A percentile compares a stretch with the other conserved stretches of the same genome.
These are phyloP conservation scores for Xylariales sp. DNA, from an alignment of 2,329 filamentous ascomycete genomes.

Conservation along the genomic window DNA sequence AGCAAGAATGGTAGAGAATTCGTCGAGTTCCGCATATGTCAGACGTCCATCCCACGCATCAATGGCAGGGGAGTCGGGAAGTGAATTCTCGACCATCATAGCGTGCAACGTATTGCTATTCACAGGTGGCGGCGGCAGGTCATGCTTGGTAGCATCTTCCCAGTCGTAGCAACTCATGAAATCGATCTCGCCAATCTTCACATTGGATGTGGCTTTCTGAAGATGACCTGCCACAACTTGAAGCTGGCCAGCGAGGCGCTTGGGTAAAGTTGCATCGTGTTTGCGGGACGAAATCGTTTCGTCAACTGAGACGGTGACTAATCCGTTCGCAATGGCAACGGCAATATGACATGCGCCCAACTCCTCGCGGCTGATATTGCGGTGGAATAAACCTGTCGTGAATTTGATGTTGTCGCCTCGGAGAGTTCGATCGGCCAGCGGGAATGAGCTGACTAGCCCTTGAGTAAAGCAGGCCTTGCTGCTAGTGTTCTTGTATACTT, in stretches of 20 bases:
- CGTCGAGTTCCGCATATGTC: constrained; percentile 7
- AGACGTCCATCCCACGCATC: constrained; percentile 8
- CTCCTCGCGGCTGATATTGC: neutral
- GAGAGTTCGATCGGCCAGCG: neutral
- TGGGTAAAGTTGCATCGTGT: neutral
- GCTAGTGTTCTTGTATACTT: neutral
- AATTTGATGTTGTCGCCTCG: neutral
- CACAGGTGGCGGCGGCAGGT: neutral
- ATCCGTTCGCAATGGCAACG: neutral
- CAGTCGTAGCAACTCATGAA: neutral
- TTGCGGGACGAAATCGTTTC: neutral
- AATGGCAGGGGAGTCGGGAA: constrained; percentile 3
- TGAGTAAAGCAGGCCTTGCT: neutral
- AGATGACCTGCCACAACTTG: neutral
- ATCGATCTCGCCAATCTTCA: neutral
- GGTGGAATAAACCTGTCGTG: neutral
- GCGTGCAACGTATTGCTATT: neutral
- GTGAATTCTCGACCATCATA: neutral
- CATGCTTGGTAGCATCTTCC: neutral
- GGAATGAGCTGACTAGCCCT: neutral
- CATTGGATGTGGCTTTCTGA: neutral
- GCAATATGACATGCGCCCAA: neutral
- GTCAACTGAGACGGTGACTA: neutral
- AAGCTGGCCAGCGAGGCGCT: neutral
- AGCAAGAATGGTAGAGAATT: constrained; percentile 4